A percentile compares a stretch with the other conserved stretches of the same genome.
Evolutionary conservation across 1,284 basidiomycete species (phyloP).

Genomic region (Tilletiaria anomala): DNA sequence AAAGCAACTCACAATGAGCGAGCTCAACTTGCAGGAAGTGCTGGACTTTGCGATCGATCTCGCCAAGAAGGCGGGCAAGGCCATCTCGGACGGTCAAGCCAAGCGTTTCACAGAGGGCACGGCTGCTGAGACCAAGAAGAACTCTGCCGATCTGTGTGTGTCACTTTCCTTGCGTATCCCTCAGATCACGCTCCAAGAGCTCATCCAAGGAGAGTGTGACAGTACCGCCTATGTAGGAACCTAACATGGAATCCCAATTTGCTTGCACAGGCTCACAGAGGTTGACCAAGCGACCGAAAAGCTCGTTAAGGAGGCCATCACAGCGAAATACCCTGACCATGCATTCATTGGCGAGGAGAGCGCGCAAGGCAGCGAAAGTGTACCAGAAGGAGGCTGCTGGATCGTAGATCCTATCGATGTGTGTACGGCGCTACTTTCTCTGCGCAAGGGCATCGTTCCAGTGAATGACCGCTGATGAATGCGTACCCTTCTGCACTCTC

Average conservation of each 20-base stretch:
- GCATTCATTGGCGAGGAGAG: constrained; percentile 77
- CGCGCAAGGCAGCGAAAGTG: constrained; percentile 54
- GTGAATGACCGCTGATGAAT: too few species aligned
- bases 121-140: constrained; percentile 18
- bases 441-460: too few species aligned
- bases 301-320: constrained; percentile 59
- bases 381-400: constrained; percentile 73
- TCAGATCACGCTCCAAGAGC: constrained; percentile 1
- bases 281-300: constrained; percentile 79
- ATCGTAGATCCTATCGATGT: constrained; percentile 72
- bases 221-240: not conserved
- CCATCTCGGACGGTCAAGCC: constrained; percentile 42
- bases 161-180: not conserved
- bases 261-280: too few species aligned
- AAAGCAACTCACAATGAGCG: too few species aligned
- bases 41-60: constrained; percentile 60
- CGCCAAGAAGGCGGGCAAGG: constrained; percentile 46
- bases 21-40: constrained; percentile 15
- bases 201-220: constrained; percentile 75
- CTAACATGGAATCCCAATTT: not conserved
- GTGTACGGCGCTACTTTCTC: constrained; percentile 93
- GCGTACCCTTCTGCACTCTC: too few species aligned
- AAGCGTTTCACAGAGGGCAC: constrained; percentile 32
- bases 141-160: constrained; percentile 5
- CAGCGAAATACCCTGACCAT: constrained; percentile 57